Evolutionary conservation across 2,329 filamentous ascomycete genomes (phyloP).

Genomic region (Claviceps sorghi): DNA sequence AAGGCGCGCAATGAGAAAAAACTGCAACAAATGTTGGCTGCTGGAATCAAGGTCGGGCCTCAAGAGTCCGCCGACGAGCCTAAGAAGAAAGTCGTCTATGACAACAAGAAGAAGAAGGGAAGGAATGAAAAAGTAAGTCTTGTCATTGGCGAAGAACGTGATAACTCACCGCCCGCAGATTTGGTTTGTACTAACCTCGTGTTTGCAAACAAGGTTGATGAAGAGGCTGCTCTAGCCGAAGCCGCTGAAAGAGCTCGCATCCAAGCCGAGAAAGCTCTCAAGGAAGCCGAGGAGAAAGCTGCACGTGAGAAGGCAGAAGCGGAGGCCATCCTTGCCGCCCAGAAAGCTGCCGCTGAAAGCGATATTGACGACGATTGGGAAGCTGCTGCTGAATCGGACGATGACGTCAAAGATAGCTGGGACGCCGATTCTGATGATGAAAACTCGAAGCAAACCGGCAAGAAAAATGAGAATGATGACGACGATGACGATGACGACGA

Average conservation of each 20-base stretch:
- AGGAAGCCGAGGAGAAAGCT: conserved; percentile 47
- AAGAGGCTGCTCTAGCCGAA: conserved; percentile 64
- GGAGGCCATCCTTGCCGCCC: conserved; percentile 38
- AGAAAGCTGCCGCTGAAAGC: conserved; percentile 40
- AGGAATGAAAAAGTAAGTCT: conserved; percentile 38
- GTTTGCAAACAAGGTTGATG: conserved; percentile 41
- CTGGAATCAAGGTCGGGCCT: conserved; percentile 58
- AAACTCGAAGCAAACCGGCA: conserved; percentile 15
- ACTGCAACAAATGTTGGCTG: conserved; percentile 71
- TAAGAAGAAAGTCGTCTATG: conserved; percentile 65
- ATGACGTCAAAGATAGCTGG: conserved; percentile 87
- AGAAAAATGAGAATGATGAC: conserved; percentile 26
- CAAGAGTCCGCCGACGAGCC: conserved; percentile 39
- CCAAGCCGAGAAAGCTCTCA: conserved; percentile 53
- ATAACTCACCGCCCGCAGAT: not conserved
- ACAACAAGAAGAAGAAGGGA: conserved; percentile 67
- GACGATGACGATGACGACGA: conserved; percentile 17
- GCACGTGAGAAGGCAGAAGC: conserved; percentile 41
- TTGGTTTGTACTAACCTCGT: conserved; percentile 1
- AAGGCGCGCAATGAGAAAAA: conserved; percentile 67
- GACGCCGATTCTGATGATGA: conserved; percentile 74
- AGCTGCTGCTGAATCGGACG: conserved; percentile 55
- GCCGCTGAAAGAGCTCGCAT: conserved; percentile 56
- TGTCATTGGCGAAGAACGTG: not conserved
- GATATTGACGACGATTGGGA: conserved; percentile 79